Evolutionary conservation across 805 yeast genomes (phyloP), one percentile per base, ranked within the genome.

Genomic region (Candida xiaguanensis): DNA sequence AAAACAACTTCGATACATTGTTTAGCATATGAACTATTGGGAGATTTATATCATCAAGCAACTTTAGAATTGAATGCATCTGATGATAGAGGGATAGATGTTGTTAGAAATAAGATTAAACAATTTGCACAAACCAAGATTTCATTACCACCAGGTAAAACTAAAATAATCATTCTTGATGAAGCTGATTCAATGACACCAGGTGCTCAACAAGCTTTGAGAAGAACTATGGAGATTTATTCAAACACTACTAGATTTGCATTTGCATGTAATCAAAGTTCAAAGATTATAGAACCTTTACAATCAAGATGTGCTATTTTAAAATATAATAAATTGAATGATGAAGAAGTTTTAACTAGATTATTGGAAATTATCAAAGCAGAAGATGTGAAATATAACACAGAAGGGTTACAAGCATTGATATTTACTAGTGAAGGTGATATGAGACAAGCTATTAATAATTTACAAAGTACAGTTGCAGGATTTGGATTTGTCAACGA

Each of bases 151-250:
- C 76, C 82, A 0, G 96, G 96, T 1, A 75, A 91, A 49, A 97
- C 91, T 58, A 93, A 93, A 72, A 86, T 93, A 40, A 76, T 93
- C 48, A 91, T 93, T 38, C 65, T 93, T 47, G 99, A 91, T 61
- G 99, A 89, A 63, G 97, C 96, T 0, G 97, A 89, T 57, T 82
- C 93, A 9, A 89, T 89, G 97, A 89, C 97, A 0, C 88, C 95
- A 0, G 96, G 95, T 27, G 96, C 97, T 2, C 97, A 89, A 59
- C 95, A 87, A 58, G 97, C 97, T 0, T 66, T 90, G 51, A 75
- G 97, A 61, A 75, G 97, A 56, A 89, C 96, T 1, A 89, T 89
- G 98, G 98, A 90, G 56, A 74, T 91, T 22, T 91, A 87, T 55
- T 85, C 97, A n/a, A 84, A 85, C 58, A 84, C 97, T 4, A 93